Evolutionary conservation across 805 yeast genomes (phyloP), one percentile per base, ranked within the genome.

Genomic region (Ogataea chonburiensis): DNA sequence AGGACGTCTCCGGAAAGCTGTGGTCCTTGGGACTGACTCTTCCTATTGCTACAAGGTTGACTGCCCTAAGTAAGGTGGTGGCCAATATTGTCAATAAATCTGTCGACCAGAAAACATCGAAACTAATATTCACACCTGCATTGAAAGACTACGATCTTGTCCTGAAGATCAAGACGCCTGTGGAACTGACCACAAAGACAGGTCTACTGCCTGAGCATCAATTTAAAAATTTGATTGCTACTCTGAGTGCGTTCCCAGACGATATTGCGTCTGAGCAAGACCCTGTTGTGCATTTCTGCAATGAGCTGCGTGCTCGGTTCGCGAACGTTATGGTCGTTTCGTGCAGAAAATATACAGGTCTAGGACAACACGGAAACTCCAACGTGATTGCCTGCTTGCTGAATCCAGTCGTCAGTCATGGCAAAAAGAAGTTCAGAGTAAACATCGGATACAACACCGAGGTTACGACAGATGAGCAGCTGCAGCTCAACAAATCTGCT

Each of bases 41-140:
- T 37, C 89, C 96, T 7, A 80, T 89, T 39, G 88, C 95, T 4
- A 73, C 89, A 9, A 78, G 99, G 63, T 64, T 91, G 43, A 91
- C 98, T 0, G 89, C 94, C 0, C 70, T 93, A 42, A 75, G 96
- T 2, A 76, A 86, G 46, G 89, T 83, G 18, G 89, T 91, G 0
- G 61, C 76, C 25, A 70, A 71, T 13, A 56, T 83, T 38, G 58
- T 80, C 14, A 25, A 44, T 2, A 49, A 44, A 18, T 68, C 68
- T 34, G 32, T 55, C 21, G 45, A 43, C 37, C 43, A 40, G 25
- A 63, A 65, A 34, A 69, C 71, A 2, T 53, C 83, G 21, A 73
- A 70, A 28, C 56, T 75, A 27, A 60, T 87, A 27, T 93, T 89
- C 61, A 77, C 84, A 0, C 89, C 98, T 2, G 87, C 95, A 0